Evolutionary conservation across 441 rosid species (phyloP), one percentile per base, ranked within the genome.

Genomic region (Euphorbia schlechtendalii): DNA sequence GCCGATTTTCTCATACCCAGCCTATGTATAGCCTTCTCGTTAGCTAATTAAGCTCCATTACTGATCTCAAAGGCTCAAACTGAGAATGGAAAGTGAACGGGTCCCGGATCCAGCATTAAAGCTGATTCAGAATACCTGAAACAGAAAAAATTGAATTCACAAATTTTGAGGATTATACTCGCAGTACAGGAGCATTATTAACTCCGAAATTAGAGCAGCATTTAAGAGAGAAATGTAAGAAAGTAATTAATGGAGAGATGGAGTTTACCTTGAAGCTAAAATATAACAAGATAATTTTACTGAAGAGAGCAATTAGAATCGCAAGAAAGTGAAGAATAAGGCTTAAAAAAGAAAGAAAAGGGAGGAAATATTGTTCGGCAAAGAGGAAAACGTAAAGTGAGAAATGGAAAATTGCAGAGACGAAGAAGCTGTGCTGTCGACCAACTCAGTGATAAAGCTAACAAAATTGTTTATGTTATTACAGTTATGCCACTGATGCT

Each of bases 61-160:
- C 10, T 17, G 45, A 27, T 24, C 28, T 66, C 56, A 18, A 45
- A 2, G 34, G 18, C 4, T 3, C 32, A 54, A 53, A 40, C 38
- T 20, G 56, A 21, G 13, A 18, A 14, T 11, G 40, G 32, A 43
- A 32, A 27, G 49, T 27, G 18, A 55, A 24, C 49, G 13, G 21
- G 27, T 48, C 52, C n/a, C 56, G 64, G 76, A 68, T 73, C 72
- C 76, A 64, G 72, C 43, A 52, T 63, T 43, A 43, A 68, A 48
- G 69, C 34, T 46, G 63, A 8, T 34, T 34, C 10, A 34, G 40
- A 43, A 58, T 40, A 40, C 56, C 62, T 43, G 65, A 56, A 67
- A 9, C 8, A 9, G 45, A 9, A 40, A 40, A 48, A 48, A 1
- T 56, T 41, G 54, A 61, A 62, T 46, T 61, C 68, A 38, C 59